A percentile compares a stretch with the other conserved stretches of the same genome.
These are phyloP conservation scores for Termitomyces titanicus DNA, from an alignment of 768 basidiomycete species.

Conservation along the genomic window DNA sequence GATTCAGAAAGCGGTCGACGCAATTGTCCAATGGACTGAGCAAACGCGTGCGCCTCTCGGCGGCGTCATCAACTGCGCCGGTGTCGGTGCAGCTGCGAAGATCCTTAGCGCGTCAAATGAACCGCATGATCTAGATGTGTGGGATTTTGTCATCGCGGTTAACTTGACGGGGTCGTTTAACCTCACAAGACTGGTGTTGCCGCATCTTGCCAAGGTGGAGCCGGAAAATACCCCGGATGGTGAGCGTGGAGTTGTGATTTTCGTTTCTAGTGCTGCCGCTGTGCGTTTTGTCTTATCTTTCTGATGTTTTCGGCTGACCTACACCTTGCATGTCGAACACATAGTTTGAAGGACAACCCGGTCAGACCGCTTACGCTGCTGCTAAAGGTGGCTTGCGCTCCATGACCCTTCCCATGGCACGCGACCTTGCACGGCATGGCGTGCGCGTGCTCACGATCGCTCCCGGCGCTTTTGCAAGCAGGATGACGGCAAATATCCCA, in stretches of 20 bases:
- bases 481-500: not conserved
- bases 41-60: slow-evolving; percentile 41
- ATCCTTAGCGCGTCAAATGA: slow-evolving; percentile 43
- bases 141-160: slow-evolving; percentile 49
- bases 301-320: not conserved
- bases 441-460: slow-evolving; percentile 57
- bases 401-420: slow-evolving; percentile 60
- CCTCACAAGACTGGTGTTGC: slow-evolving; percentile 48
- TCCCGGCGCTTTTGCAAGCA: slow-evolving; percentile 47
- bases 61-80: slow-evolving; percentile 57
- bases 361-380: slow-evolving; percentile 56
- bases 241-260: not conserved
- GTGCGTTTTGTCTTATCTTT: not conserved
- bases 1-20: slow-evolving; percentile 4
- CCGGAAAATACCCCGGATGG: slow-evolving; percentile 29
- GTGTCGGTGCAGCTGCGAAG: slow-evolving; percentile 43
- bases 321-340: not conserved
- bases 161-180: slow-evolving; percentile 61
- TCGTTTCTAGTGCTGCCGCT: not conserved
- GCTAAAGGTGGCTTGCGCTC: slow-evolving; percentile 55
- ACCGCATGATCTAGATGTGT: slow-evolving; percentile 47
- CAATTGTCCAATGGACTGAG: slow-evolving; percentile 36
- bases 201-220: slow-evolving; percentile 45
- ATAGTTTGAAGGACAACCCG: slow-evolving; percentile 55
- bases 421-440: slow-evolving; percentile 51